A percentile compares a stretch with the other conserved stretches of the same genome.
Evolutionary conservation across 352 stramenopile species (phyloP).

Genomic region (Phytophthora cactorum): DNA sequence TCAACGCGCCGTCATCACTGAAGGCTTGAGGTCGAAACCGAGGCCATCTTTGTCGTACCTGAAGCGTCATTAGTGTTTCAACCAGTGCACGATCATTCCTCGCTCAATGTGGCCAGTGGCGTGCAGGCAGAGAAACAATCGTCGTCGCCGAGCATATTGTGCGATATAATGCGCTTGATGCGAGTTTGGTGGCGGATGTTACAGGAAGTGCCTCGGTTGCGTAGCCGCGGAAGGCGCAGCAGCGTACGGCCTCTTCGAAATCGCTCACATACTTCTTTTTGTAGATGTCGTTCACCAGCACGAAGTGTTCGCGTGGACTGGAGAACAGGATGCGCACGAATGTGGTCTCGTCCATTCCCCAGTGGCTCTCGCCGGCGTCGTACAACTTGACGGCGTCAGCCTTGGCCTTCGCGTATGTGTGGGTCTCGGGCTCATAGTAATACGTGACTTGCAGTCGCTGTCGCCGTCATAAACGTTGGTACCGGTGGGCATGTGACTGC

Average conservation of each 20-base stretch:
- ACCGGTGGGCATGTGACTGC: too few relatives aligned
- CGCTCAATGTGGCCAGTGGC: too few relatives aligned
- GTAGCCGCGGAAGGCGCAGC: slow-evolving; percentile 73
- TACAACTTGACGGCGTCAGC: slow-evolving; percentile 67
- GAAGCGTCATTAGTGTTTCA: too few relatives aligned
- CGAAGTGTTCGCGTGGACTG: slow-evolving; percentile 63
- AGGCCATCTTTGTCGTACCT: too few relatives aligned
- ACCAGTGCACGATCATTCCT: too few relatives aligned
- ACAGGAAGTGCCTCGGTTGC: slow-evolving; percentile 41
- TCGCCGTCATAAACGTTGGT: background rate
- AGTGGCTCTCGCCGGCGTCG: slow-evolving; percentile 73
- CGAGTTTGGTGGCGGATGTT: too few relatives aligned
- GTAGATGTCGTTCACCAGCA: slow-evolving; percentile 70
- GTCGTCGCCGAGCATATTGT: too few relatives aligned
- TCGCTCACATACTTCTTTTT: slow-evolving; percentile 72
- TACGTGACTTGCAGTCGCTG: slow-evolving; percentile 46
- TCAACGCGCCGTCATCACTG: too few relatives aligned
- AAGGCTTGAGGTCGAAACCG: too few relatives aligned
- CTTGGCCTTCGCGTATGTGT: slow-evolving; percentile 65
- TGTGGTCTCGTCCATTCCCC: slow-evolving; percentile 73
- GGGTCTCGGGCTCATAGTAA: slow-evolving; percentile 44
- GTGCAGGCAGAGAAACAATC: too few relatives aligned
- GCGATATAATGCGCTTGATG: too few relatives aligned
- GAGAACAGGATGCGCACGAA: slow-evolving; percentile 71
- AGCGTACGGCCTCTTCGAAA: slow-evolving; percentile 51